Conservation (phyloP, 352 stramenopile species). For the Globisporangium nagaii region DNA sequence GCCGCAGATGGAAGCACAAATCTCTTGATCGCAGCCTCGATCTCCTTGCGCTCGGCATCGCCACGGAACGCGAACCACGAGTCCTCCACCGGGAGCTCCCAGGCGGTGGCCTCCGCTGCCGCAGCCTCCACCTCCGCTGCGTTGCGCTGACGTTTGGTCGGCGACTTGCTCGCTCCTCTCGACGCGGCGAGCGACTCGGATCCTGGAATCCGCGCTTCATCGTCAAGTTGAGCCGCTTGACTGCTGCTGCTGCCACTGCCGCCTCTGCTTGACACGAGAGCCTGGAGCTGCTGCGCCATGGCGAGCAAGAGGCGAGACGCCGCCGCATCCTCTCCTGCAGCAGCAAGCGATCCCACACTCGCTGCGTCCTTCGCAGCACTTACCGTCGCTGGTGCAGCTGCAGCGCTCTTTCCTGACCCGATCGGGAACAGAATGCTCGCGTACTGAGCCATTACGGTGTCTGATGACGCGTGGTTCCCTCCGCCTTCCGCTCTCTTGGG, state of each 20-base stretch:
- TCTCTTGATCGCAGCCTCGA: conserved; percentile 17
- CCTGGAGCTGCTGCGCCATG: conserved; percentile 7
- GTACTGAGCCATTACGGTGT: conserved; percentile 2
- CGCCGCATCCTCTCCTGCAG: not conserved
- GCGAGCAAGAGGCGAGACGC: not conserved
- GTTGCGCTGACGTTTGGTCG: not conserved
- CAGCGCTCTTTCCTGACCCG: not conserved
- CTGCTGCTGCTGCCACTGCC: too few relatives aligned
- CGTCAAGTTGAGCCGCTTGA: too few relatives aligned
- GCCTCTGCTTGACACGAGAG: not conserved
- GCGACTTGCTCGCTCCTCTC: not conserved
- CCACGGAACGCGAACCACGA: conserved; percentile 28
- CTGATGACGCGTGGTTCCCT: not conserved
- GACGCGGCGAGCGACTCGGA: too few relatives aligned
- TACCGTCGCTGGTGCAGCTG: not conserved
- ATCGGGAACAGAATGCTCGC: conserved; percentile 15
- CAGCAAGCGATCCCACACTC: not conserved
- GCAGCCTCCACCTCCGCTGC: not conserved
- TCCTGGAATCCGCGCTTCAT: too few relatives aligned
- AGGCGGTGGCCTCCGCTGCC: not conserved
- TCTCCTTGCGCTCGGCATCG: conserved; percentile 11
- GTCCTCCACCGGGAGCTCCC: not conserved
- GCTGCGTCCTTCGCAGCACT: not conserved
- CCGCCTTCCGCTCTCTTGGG: too few relatives aligned
- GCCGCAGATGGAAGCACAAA: not conserved